phyloP scores from a whole-genome alignment of 2,329 filamentous ascomycete species.

The Claviceps sp. region DNA sequence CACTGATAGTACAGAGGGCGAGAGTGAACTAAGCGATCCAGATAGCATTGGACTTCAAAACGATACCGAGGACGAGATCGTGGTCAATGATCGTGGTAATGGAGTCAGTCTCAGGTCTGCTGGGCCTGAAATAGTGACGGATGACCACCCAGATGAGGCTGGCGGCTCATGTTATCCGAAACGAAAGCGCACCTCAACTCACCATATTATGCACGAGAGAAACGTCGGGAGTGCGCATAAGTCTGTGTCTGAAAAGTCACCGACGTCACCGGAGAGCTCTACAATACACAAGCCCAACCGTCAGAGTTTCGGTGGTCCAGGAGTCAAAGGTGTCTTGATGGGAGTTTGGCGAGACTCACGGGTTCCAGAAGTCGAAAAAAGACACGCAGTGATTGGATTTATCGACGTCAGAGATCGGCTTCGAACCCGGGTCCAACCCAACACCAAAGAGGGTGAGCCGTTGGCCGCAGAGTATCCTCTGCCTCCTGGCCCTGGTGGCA shows the following conservation, averaged over 20 bases:
- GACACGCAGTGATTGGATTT: conserved; percentile 48
- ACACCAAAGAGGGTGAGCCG: conserved; percentile 32
- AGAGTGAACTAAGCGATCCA: conserved; percentile 31
- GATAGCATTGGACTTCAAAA: conserved; percentile 21
- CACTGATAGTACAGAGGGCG: conserved; percentile 25
- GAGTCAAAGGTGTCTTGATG: conserved; percentile 34
- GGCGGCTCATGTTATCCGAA: conserved; percentile 33
- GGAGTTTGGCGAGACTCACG: conserved; percentile 49
- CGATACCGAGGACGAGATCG: conserved; percentile 38
- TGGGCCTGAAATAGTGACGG: conserved; percentile 19
- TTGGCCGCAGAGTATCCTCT: conserved; percentile 33
- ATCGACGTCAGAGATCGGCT: conserved; percentile 48
- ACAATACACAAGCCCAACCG: conserved; percentile 17
- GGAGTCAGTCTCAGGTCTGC: conserved; percentile 18
- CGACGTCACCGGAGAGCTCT: conserved; percentile 7
- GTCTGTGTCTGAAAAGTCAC: conserved; percentile 17
- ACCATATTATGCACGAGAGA: conserved; percentile 35
- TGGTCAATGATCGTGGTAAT: conserved; percentile 33
- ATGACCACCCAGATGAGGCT: conserved; percentile 26
- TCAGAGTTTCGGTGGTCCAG: conserved; percentile 13
- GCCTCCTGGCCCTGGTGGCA: conserved; percentile 45
- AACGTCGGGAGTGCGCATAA: conserved; percentile 26
- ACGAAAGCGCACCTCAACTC: conserved; percentile 39
- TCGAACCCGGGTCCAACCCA: conserved; percentile 42
- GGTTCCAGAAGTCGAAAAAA: conserved; percentile 32